Evolutionary conservation across 1,284 basidiomycete genomes (phyloP).

Genomic region (Coniferiporia sulphurascens): DNA sequence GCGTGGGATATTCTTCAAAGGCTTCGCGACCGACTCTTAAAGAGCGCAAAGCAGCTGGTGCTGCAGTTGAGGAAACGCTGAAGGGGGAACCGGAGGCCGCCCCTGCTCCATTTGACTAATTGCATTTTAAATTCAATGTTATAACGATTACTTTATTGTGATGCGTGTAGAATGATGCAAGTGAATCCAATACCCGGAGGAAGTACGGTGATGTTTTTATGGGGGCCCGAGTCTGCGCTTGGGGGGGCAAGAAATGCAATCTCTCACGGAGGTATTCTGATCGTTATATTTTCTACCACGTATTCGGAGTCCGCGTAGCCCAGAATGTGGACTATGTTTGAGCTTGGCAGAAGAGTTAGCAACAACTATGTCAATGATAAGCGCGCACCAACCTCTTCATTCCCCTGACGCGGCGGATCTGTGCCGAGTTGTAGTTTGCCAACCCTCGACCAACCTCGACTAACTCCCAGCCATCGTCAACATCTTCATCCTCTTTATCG

Average conservation of each 20-base stretch:
- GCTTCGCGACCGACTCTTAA: constrained; percentile 39
- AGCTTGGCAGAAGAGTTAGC: not conserved
- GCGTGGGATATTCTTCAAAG: constrained; percentile 49
- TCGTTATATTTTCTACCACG: constrained; percentile 90
- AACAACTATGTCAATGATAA: not conserved
- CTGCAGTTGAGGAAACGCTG: constrained; percentile 45
- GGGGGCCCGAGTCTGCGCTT: not conserved
- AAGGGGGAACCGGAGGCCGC: constrained; percentile 49
- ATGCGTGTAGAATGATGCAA: not conserved
- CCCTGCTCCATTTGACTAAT: constrained; percentile 35
- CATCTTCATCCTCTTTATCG: constrained; percentile 29
- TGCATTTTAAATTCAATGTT: too few species aligned
- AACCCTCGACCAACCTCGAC: constrained; percentile 91
- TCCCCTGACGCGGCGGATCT: constrained; percentile 87
- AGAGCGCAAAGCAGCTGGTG: constrained; percentile 43
- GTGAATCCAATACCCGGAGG: not conserved
- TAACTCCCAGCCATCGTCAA: constrained; percentile 63
- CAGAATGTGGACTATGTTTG: constrained; percentile 67
- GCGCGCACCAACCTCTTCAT: constrained; percentile 68
- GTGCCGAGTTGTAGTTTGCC: constrained; percentile 93
- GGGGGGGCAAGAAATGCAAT: too few species aligned
- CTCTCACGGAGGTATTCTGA: constrained; percentile 33
- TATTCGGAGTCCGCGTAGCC: constrained; percentile 96
- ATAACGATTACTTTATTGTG: too few species aligned
- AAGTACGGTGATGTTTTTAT: not conserved